A percentile compares a stretch with the other conserved stretches of the same genome.
These are phyloP conservation scores for Sporothrix humicola DNA, from an alignment of 2,329 filamentous ascomycete genomes.

Conservation along the genomic window DNA sequence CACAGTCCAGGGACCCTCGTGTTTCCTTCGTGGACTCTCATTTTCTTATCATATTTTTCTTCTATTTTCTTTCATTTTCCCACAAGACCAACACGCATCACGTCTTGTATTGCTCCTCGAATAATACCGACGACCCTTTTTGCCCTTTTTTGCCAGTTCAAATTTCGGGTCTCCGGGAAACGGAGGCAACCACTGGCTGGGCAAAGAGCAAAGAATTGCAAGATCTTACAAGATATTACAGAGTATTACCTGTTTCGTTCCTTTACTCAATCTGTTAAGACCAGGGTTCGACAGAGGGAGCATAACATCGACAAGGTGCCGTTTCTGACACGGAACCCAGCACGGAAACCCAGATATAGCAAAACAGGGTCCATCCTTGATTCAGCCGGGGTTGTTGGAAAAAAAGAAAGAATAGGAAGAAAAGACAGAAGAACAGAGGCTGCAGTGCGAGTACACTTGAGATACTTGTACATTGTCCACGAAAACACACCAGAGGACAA, in stretches of 20 bases:
- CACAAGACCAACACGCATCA: constrained; percentile 1
- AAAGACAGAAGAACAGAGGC: neutral
- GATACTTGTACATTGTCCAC: neutral
- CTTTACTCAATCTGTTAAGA: neutral
- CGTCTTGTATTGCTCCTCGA: neutral
- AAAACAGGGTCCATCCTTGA: constrained; percentile 33
- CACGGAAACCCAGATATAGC: constrained; percentile 17
- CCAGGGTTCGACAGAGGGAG: constrained; percentile 1
- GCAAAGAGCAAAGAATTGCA: too few relatives aligned
- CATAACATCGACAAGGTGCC: constrained; percentile 20
- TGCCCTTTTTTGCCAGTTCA: constrained; percentile 16
- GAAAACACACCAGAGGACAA: neutral
- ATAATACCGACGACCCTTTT: constrained; percentile 3
- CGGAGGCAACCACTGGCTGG: neutral
- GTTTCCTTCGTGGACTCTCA: neutral
- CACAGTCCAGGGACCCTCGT: neutral
- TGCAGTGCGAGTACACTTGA: neutral
- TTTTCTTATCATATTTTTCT: neutral
- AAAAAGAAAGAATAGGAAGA: neutral
- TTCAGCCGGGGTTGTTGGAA: constrained; percentile 28
- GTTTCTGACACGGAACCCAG: constrained; percentile 24
- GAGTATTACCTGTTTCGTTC: neutral
- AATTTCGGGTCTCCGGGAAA: constrained; percentile 25
- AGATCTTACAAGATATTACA: too few relatives aligned
- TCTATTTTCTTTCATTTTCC: neutral